phyloP scores from a whole-genome alignment of 441 rosid species.

The Biscutella laevigata region DNA sequence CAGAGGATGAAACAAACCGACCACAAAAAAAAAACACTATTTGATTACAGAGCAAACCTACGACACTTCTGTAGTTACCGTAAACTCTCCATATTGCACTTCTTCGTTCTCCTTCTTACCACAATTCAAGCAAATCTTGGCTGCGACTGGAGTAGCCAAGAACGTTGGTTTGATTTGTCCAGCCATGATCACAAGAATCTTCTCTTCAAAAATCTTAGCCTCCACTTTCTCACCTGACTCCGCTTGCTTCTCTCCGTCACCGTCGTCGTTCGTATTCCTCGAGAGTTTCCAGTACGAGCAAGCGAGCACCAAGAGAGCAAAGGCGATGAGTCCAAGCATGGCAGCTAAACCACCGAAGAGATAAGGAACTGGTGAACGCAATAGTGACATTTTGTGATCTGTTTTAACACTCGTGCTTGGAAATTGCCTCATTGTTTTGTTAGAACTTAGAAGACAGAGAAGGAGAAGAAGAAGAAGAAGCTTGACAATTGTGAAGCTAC shows the following conservation, averaged over 20 bases:
- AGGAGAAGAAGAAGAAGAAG: neutral
- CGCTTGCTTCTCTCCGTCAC: constrained; percentile 36
- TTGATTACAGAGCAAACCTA: constrained; percentile 8
- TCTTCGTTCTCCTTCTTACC: constrained; percentile 27
- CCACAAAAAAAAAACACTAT: neutral
- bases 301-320: constrained; percentile 75
- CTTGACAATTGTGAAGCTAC: neutral
- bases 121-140: constrained; percentile 26
- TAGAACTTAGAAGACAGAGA: neutral
- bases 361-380: constrained; percentile 93
- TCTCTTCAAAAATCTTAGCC: constrained; percentile 42
- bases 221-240: constrained; percentile 27
- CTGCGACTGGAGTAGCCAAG: constrained; percentile 65
- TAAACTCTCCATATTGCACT: constrained; percentile 7
- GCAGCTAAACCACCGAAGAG: constrained; percentile 88
- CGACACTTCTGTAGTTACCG: neutral
- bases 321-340: constrained; percentile 78
- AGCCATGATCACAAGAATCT: constrained; percentile 83
- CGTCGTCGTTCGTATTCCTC: constrained; percentile 29
- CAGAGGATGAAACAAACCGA: neutral
- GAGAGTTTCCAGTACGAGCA: constrained; percentile 72
- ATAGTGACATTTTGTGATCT: constrained; percentile 33
- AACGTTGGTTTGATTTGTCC: constrained; percentile 70
- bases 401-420: constrained; percentile 30
- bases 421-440: constrained; percentile 19